Evolutionary conservation across 179 eudicot genomes (phyloP).

Genomic region (Silene coronaria): DNA sequence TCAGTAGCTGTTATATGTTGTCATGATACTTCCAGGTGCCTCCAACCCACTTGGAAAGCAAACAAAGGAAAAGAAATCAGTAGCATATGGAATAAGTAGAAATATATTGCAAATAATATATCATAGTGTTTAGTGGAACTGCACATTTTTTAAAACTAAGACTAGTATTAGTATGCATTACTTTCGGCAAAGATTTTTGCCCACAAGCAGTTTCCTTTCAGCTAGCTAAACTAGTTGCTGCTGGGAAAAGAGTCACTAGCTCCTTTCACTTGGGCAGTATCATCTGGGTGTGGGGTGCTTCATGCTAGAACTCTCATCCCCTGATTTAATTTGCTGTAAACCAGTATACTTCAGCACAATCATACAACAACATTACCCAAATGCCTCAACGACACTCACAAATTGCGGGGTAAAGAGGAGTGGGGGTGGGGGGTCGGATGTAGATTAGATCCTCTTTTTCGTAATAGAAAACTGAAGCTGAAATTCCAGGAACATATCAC

Average conservation of each 20-base stretch:
- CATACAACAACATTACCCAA: neutral
- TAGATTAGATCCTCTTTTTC: neutral
- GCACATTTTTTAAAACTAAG: neutral
- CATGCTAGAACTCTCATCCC: slow-evolving; percentile 1
- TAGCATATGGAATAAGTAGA: no score
- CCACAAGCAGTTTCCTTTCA: slow-evolving; percentile 19
- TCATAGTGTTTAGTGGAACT: slow-evolving; percentile 17
- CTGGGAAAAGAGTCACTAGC: neutral
- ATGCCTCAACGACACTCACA: no score
- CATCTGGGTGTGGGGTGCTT: slow-evolving; percentile 2
- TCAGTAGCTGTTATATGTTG: slow-evolving; percentile 14
- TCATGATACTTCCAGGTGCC: slow-evolving; percentile 26
- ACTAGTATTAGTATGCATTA: slow-evolving; percentile 22
- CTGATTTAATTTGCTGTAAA: slow-evolving; percentile 18
- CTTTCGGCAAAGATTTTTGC: slow-evolving; percentile 28
- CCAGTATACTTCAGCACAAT: slow-evolving; percentile 6
- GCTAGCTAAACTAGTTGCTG: slow-evolving; percentile 6
- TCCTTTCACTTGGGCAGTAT: slow-evolving; percentile 3
- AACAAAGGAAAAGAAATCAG: slow-evolving; percentile 11
- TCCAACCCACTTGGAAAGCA: slow-evolving; percentile 27
- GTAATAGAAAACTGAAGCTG: slow-evolving; percentile 5
- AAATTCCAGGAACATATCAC: neutral
- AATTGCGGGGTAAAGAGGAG: no score
- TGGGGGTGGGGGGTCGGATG: no score
- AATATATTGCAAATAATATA: neutral